Percentiles rank a stretch among this genome's conserved stretches.
phyloP scores from a whole-genome alignment of 495 filamentous ascomycete genomes.

The Penicillium paxilli region DNA sequence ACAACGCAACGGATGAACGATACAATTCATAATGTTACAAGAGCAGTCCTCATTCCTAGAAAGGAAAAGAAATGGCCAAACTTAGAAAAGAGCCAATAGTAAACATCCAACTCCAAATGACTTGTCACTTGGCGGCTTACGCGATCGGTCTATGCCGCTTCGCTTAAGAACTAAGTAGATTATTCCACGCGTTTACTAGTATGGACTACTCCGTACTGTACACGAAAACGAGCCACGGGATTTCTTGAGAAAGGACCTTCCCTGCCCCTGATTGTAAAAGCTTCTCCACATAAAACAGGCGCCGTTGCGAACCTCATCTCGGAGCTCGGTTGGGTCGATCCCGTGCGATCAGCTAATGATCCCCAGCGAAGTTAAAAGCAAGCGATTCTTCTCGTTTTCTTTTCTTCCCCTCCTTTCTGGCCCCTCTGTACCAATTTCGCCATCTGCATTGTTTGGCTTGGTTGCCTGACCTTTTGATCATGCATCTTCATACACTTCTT shows the following conservation, averaged over 20 bases:
- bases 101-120: background rate
- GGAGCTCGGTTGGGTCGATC: background rate
- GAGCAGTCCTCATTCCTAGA: background rate
- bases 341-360: background rate
- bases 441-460: background rate
- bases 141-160: slow-evolving; percentile 2
- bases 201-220: no score
- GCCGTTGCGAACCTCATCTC: background rate
- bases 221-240: background rate
- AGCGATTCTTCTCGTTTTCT: background rate
- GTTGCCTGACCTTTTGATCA: slow-evolving; percentile 1
- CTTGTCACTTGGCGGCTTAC: background rate
- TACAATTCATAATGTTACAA: no score
- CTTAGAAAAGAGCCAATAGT: background rate
- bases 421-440: no score
- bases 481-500: slow-evolving; percentile 9
- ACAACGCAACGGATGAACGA: no score
- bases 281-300: background rate
- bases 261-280: background rate
- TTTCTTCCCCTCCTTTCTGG: no score
- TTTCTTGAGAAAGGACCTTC: no score
- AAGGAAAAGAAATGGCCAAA: background rate
- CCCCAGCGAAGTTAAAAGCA: background rate
- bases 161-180: background rate
- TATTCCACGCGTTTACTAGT: slow-evolving; percentile 1